Evolutionary conservation across 352 stramenopile genomes (phyloP).

Genomic region (Pythium dissotocum): DNA sequence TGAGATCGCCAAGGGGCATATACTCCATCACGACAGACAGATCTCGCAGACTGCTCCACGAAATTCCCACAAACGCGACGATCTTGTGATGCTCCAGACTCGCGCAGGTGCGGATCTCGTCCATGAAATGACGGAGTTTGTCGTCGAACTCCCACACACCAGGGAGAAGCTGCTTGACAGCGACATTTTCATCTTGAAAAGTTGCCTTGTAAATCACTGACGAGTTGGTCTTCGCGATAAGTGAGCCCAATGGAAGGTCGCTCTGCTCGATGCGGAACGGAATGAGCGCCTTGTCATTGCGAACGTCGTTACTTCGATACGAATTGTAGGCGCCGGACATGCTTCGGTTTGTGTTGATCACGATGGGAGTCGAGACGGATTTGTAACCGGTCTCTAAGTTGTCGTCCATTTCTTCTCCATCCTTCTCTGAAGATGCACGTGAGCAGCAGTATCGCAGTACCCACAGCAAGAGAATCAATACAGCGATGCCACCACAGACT

Average conservation of each 20-base stretch:
- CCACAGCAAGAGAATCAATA: background rate
- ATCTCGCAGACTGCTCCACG: conserved; percentile 30
- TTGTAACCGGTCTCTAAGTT: background rate
- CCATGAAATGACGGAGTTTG: conserved; percentile 27
- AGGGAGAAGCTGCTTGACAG: conserved; percentile 11
- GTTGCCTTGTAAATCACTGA: conserved; percentile 6
- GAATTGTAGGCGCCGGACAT: background rate
- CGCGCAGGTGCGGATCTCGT: conserved; percentile 34
- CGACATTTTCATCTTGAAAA: conserved; percentile 1
- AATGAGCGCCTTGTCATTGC: background rate
- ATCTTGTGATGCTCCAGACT: conserved; percentile 34
- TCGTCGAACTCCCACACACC: conserved; percentile 22
- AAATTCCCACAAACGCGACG: conserved; percentile 30
- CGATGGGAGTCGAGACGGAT: background rate
- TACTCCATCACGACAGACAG: conserved; percentile 31
- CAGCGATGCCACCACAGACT: background rate
- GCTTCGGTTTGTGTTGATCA: background rate
- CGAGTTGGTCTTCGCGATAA: conserved; percentile 1
- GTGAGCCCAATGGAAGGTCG: background rate
- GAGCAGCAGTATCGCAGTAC: background rate
- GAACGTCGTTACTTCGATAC: conserved; percentile 5
- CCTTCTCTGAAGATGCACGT: background rate
- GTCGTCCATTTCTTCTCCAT: background rate
- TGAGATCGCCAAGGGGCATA: conserved; percentile 26
- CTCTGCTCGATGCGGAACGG: conserved; percentile 9